These are phyloP conservation scores for Coemansia pectinata DNA, from an alignment of 192 early-diverging fungal species.

Conservation along the genomic window DNA sequence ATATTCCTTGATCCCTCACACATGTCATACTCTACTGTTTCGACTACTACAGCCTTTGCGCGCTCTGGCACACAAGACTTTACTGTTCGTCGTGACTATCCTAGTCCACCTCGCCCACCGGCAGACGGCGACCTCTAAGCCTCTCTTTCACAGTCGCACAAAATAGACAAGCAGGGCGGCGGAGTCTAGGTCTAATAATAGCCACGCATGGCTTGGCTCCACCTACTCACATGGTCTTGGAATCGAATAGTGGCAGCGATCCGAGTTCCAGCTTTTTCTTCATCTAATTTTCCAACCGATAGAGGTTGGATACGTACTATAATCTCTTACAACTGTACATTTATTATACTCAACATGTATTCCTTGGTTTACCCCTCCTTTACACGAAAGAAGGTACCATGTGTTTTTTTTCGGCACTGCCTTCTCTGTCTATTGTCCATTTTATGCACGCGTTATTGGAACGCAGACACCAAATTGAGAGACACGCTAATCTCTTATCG, in stretches of 20 bases:
- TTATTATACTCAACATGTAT: not conserved
- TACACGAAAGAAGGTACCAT: not conserved
- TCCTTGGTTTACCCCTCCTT: not conserved
- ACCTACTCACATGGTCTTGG: not conserved
- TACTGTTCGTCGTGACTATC: slow-evolving; percentile 31
- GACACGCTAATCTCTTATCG: not conserved
- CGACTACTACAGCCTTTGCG: not conserved
- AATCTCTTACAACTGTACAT: not conserved
- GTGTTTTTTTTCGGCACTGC: not conserved
- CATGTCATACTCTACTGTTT: not conserved
- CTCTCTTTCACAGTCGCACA: not conserved
- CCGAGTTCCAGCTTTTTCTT: not conserved
- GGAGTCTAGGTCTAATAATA: not conserved
- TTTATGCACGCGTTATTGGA: slow-evolving; percentile 1
- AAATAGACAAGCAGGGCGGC: not conserved
- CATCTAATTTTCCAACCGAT: not conserved
- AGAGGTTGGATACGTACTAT: not conserved
- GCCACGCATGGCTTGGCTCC: slow-evolving; percentile 1
- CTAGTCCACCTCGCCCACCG: slow-evolving; percentile 32
- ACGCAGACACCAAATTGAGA: not conserved
- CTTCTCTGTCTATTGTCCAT: not conserved
- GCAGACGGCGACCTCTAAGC: slow-evolving; percentile 16
- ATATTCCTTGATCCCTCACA: not conserved
- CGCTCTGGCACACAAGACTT: not conserved
- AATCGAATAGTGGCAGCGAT: not conserved